Percentiles rank a stretch among this genome's conserved stretches.
phyloP scores from a whole-genome alignment of 2,329 filamentous ascomycete genomes.

The Hymenoscyphus fructigenus region DNA sequence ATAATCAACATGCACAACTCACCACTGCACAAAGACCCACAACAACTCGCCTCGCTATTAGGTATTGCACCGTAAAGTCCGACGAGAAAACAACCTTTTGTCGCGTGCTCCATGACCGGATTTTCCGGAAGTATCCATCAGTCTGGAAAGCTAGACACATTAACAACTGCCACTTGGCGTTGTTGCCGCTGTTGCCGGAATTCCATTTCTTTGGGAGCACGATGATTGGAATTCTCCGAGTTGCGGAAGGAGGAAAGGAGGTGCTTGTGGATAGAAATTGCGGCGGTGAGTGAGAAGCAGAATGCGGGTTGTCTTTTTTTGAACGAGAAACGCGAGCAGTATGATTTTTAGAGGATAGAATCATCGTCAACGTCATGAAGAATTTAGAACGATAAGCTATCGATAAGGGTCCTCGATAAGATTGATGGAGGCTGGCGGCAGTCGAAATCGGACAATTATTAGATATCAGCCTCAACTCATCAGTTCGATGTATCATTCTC shows the following conservation, averaged over 20 bases:
- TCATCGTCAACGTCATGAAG: too few species aligned
- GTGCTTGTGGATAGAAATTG: background rate
- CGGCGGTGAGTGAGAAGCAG: background rate
- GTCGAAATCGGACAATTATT: too few species aligned
- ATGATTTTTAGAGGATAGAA: too few species aligned
- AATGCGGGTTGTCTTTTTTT: too few species aligned
- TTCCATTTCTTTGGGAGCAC: background rate
- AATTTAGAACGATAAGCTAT: too few species aligned
- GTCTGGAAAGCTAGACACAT: background rate
- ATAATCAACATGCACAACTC: constrained; percentile 2
- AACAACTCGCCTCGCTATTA: background rate
- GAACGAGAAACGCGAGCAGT: too few species aligned
- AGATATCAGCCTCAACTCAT: too few species aligned
- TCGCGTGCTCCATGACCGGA: constrained; percentile 1
- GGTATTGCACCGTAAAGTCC: background rate
- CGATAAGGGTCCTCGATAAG: too few species aligned
- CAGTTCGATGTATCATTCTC: too few species aligned
- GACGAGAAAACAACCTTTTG: background rate
- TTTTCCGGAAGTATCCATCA: background rate
- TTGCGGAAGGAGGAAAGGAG: background rate
- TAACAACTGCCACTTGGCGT: background rate
- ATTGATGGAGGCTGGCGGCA: too few species aligned
- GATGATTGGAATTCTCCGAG: background rate
- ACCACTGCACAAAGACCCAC: background rate
- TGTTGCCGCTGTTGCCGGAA: background rate